Conservation (phyloP, 1,284 basidiomycete genomes). For the Erythrobasidium hasegawianum region DNA sequence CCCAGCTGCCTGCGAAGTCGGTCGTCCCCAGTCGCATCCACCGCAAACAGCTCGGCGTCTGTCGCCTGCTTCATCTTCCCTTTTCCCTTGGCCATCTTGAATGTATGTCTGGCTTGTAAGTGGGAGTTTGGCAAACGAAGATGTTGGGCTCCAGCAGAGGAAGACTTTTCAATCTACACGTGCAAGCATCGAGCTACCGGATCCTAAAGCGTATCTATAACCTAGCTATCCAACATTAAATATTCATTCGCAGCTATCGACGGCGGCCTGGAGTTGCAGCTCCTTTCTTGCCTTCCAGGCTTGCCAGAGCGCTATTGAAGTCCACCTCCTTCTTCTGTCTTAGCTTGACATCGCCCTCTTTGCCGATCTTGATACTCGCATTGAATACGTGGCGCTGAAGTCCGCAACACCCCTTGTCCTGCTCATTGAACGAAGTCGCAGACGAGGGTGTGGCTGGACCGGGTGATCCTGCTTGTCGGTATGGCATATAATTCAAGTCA, state of each 20-base stretch:
- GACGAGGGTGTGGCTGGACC: not conserved
- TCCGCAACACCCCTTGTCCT: constrained; percentile 15
- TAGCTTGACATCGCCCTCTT: constrained; percentile 23
- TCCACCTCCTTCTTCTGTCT: constrained; percentile 30
- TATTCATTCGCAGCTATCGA: not conserved
- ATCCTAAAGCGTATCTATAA: not conserved
- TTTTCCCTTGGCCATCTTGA: constrained; percentile 32
- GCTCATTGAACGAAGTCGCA: constrained; percentile 10
- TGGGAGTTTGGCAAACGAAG: not conserved
- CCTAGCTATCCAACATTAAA: not conserved
- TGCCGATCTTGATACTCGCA: constrained; percentile 33
- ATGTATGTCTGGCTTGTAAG: not conserved
- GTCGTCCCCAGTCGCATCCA: constrained; percentile 77
- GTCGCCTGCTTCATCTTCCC: constrained; percentile 58
- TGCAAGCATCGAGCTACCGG: not conserved
- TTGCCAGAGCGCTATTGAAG: constrained; percentile 21
- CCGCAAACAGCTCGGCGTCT: constrained; percentile 68
- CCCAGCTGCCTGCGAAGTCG: constrained; percentile 35
- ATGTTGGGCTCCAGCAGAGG: not conserved
- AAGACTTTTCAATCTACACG: not conserved
- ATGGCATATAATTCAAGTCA: not conserved
- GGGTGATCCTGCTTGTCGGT: not conserved
- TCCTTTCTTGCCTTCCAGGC: constrained; percentile 19
- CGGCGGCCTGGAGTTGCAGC: not conserved
- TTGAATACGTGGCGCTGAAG: constrained; percentile 19